phyloP scores from a whole-genome alignment of 2,329 filamentous ascomycete species.

The Penicillium sp. region DNA sequence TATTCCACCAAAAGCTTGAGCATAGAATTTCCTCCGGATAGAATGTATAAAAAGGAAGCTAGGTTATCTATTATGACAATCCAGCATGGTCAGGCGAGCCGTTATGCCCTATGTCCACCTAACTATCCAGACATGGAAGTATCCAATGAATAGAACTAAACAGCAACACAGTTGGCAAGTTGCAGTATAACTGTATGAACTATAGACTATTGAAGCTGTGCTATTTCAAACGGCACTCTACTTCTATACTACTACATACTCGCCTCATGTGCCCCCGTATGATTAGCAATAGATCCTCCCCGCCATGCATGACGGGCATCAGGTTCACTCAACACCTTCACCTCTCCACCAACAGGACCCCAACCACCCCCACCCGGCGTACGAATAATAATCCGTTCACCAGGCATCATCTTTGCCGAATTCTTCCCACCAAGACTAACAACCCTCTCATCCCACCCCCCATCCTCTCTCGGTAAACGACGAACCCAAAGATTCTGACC shows the following conservation, averaged over 20 bases:
- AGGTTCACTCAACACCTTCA: constrained; percentile 48
- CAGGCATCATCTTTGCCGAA: constrained; percentile 37
- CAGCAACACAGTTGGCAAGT: no score
- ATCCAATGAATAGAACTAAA: no score
- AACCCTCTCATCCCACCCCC: constrained; percentile 22
- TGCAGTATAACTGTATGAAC: no score
- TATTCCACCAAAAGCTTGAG: no score
- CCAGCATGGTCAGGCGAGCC: no score
- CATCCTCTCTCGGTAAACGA: constrained; percentile 9
- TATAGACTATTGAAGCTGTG: no score
- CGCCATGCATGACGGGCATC: constrained; percentile 67
- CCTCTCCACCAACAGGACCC: constrained; percentile 56
- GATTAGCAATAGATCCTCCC: constrained; percentile 60
- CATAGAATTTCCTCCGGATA: no score
- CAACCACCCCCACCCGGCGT: constrained; percentile 46
- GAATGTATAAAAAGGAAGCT: no score
- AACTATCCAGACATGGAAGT: no score
- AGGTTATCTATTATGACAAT: no score
- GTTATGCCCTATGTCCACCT: no score
- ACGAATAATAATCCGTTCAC: constrained; percentile 43
- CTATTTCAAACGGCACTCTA: no score
- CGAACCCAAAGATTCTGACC: constrained; percentile 82
- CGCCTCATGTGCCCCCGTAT: constrained; percentile 55
- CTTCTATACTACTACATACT: constrained; percentile 41
- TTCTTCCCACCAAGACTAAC: constrained; percentile 39